Conservation (phyloP, 163 green algal genomes). For the Scenedesmus sp. region DNA sequence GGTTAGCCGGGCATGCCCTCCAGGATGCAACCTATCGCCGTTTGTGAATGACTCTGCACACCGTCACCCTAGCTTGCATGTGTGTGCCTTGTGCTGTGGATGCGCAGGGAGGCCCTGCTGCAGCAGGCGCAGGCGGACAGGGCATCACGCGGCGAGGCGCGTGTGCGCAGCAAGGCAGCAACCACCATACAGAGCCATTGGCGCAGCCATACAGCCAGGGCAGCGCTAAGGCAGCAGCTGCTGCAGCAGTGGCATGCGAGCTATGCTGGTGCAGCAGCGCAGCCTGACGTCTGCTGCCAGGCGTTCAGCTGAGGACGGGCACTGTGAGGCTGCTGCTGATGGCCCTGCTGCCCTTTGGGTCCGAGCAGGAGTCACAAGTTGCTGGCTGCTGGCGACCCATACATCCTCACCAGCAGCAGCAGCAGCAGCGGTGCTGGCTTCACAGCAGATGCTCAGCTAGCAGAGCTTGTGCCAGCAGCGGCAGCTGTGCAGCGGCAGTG, state of each 20-base stretch:
- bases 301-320: constrained; percentile 3
- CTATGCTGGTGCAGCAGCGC: constrained; percentile 47
- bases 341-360: constrained; percentile 47
- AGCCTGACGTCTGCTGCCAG: constrained; percentile 25
- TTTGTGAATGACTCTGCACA: no score
- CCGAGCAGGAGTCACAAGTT: neutral
- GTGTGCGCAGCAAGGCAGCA: constrained; percentile 15
- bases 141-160: constrained; percentile 44
- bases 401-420: neutral
- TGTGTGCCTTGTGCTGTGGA: neutral
- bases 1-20: no score
- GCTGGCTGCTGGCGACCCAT: neutral
- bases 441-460: neutral
- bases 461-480: neutral
- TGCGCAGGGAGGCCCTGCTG: constrained; percentile 63
- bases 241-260: constrained; percentile 39
- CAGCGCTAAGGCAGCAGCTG: constrained; percentile 15
- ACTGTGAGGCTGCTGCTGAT: constrained; percentile 34
- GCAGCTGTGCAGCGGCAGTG: constrained; percentile 20
- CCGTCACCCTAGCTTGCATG: no score
- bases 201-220: constrained; percentile 53
- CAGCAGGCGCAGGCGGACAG: constrained; percentile 54
- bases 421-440: neutral
- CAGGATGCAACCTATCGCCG: no score
- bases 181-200: constrained; percentile 55